Evolutionary conservation across 2,329 filamentous ascomycete genomes (phyloP).

Genomic region (Paecilomyces dactylethromorphus): DNA sequence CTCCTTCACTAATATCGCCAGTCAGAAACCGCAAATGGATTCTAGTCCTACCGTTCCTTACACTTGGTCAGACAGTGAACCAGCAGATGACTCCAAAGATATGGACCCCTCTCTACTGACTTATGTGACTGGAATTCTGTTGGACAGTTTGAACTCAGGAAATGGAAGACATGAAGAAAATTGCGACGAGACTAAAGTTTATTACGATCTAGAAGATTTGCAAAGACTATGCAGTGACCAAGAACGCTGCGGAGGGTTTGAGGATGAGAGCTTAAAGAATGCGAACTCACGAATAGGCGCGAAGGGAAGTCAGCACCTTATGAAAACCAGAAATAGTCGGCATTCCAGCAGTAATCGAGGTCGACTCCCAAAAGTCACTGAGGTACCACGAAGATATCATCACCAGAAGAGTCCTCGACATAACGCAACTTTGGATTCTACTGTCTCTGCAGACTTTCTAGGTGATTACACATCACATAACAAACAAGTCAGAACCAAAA

Average conservation of each 20-base stretch:
- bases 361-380: too few species aligned
- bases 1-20: background rate
- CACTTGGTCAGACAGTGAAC: background rate
- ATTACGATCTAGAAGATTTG: slow-evolving; percentile 5
- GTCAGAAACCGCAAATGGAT: background rate
- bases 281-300: background rate
- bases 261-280: background rate
- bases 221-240: background rate
- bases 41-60: background rate
- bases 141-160: background rate
- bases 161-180: background rate
- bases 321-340: background rate
- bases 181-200: background rate
- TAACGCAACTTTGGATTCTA: too few species aligned
- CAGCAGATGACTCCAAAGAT: background rate
- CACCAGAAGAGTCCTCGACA: too few species aligned
- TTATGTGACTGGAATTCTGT: background rate
- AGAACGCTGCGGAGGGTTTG: background rate
- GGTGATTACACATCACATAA: too few species aligned
- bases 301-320: background rate
- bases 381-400: too few species aligned
- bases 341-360: too few species aligned
- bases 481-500: too few species aligned
- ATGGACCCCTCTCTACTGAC: background rate
- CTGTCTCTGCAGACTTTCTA: too few species aligned